Base-by-base conservation (phyloP, 2,329 filamentous ascomycete species). In the Achaetomium macrosporum region DNA sequence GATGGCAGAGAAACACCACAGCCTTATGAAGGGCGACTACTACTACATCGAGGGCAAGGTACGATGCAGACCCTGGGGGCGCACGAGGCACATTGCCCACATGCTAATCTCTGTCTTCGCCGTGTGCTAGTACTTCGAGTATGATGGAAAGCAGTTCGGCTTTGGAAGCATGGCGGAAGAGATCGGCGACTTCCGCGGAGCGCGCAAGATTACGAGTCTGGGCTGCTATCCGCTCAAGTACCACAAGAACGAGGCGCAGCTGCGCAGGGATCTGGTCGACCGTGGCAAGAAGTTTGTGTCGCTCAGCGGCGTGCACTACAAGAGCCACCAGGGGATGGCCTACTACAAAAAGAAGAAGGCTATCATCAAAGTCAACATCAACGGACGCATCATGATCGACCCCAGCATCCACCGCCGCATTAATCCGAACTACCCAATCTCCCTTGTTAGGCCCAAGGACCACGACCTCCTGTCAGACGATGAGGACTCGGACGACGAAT, bases 341-440 rank as follows among this genome's bases (percentile, higher is more conserved):
- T 95, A 90, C 69, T 82, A 83, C 73, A 95, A 92, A 73, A 85
- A 87, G 68, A 89, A 89, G 73, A 85, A 85, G 62, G 73, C 77
- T 54, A 73, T 88, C 13, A 73, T 87, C 65, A 92, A 90, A 67
- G 85, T 95, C 68, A 90, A 90, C 64, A 85, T 95, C 67, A 89
- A 90, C 57, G 87, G 90, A 16, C 84, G 91, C 30, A 79, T 95
- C 57, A 96, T 96, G 90, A 76, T 96, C 20, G 91, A 96, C 64
- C 83, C 89, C 0, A 83, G 83, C 3, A 88, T 87, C 40, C 90
- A 95, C 70, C 82, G 89, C 9, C 82, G 88, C 33, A 88, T 92
- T 67, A 88, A 93, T 60, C 88, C 90, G 1, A 95, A 95, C 65
- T 95, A 95, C 60, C 81, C 80, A 0, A 81, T 92, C 61, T 88